Percentiles rank a stretch among this genome's conserved stretches.
Conservation (phyloP, 2,329 filamentous ascomycete species). For the Cryoendolithus antarcticus region DNA sequence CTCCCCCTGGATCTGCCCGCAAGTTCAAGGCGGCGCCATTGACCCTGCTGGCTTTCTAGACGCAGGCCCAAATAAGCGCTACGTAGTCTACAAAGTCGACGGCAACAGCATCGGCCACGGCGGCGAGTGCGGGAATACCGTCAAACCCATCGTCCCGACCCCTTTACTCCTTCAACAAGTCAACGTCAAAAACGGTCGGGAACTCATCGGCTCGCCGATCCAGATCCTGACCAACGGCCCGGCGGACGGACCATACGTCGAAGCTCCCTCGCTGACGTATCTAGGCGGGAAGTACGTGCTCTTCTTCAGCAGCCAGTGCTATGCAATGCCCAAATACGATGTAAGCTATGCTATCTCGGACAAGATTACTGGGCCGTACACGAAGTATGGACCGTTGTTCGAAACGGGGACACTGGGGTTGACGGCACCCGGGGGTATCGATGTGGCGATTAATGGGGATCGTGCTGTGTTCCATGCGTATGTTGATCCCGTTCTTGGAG, state of each 20-base stretch:
- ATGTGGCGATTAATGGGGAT: slow-evolving; percentile 20
- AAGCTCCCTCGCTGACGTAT: slow-evolving; percentile 19
- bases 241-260: slow-evolving; percentile 20
- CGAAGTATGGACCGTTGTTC: slow-evolving; percentile 14
- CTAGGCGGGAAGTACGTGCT: slow-evolving; percentile 19
- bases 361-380: slow-evolving; percentile 16
- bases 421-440: slow-evolving; percentile 18
- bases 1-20: slow-evolving; percentile 17
- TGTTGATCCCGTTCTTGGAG: slow-evolving; percentile 1
- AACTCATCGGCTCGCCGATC: slow-evolving; percentile 11
- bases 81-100: slow-evolving; percentile 20
- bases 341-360: slow-evolving; percentile 17
- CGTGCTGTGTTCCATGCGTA: slow-evolving; percentile 22
- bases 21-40: slow-evolving; percentile 16
- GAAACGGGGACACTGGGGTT: slow-evolving; percentile 15
- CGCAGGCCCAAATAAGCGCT: slow-evolving; percentile 10
- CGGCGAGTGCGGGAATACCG: slow-evolving; percentile 16
- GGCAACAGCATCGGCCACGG: slow-evolving; percentile 18
- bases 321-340: slow-evolving; percentile 16
- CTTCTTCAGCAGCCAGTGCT: slow-evolving; percentile 22
- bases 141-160: slow-evolving; percentile 12
- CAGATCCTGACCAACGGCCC: slow-evolving; percentile 16
- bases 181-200: slow-evolving; percentile 12
- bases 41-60: slow-evolving; percentile 17
- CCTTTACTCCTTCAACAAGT: slow-evolving; percentile 21